Evolutionary conservation across 768 basidiomycete species (phyloP).

Genomic region (Termitomyces sp.): DNA sequence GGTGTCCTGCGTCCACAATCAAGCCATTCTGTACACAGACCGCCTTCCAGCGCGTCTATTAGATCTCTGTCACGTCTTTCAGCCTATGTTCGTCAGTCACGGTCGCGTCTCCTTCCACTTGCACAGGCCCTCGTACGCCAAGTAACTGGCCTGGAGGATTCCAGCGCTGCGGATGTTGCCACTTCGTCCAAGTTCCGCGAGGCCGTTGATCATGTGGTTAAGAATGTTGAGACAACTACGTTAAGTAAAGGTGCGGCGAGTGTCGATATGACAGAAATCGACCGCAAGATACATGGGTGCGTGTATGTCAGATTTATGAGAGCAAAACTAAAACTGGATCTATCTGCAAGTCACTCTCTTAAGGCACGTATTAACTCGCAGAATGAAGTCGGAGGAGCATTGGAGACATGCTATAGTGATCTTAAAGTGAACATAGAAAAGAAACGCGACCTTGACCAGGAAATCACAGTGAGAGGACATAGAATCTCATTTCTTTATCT

Average conservation of each 20-base stretch:
- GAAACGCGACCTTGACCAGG: slow-evolving; percentile 57
- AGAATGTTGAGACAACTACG: slow-evolving; percentile 50
- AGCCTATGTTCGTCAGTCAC: slow-evolving; percentile 28
- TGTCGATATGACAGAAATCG: slow-evolving; percentile 48
- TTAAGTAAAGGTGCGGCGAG: slow-evolving; percentile 50
- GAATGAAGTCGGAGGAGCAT: slow-evolving; percentile 54
- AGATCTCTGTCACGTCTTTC: slow-evolving; percentile 35
- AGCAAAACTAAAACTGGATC: neutral
- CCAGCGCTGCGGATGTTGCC: slow-evolving; percentile 27
- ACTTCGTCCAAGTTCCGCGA: slow-evolving; percentile 31
- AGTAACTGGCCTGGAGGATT: slow-evolving; percentile 45
- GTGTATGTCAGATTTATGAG: slow-evolving; percentile 9
- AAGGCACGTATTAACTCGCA: slow-evolving; percentile 68
- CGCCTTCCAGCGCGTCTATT: slow-evolving; percentile 24
- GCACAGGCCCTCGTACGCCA: slow-evolving; percentile 49
- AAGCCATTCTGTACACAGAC: slow-evolving; percentile 11
- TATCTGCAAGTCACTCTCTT: slow-evolving; percentile 41
- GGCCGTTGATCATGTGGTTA: slow-evolving; percentile 51
- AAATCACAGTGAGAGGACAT: slow-evolving; percentile 49
- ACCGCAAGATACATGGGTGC: slow-evolving; percentile 56
- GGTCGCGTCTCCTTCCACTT: slow-evolving; percentile 48
- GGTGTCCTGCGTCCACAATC: slow-evolving; percentile 21
- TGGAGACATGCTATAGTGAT: slow-evolving; percentile 44
- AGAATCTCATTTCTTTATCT: too few relatives aligned
- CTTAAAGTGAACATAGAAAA: slow-evolving; percentile 46